phyloP scores from a whole-genome alignment of 441 rosid genomes.

The Brassica hybrid region DNA sequence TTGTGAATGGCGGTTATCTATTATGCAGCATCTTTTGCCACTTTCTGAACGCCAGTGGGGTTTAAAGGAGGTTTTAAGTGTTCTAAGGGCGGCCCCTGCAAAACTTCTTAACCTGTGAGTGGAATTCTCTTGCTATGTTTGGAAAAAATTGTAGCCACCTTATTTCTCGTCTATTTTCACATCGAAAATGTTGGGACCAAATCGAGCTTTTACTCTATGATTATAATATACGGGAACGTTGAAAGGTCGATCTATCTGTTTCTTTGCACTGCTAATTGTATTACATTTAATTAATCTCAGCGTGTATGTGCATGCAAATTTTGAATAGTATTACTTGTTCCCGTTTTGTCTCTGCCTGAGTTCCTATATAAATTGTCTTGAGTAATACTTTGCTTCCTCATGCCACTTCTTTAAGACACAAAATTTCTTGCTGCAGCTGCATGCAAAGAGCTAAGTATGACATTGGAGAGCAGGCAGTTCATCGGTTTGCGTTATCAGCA shows the following conservation, averaged over 20 bases:
- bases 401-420: slow-evolving; percentile 12
- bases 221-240: neutral
- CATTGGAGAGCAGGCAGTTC: slow-evolving; percentile 97
- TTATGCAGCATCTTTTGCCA: slow-evolving; percentile 94
- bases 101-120: slow-evolving; percentile 96
- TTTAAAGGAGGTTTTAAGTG: slow-evolving; percentile 94
- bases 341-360: slow-evolving; percentile 9
- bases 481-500: slow-evolving; percentile 93
- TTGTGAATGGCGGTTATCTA: slow-evolving; percentile 96
- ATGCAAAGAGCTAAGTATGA: slow-evolving; percentile 98
- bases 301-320: slow-evolving; percentile 9
- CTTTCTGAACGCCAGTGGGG: slow-evolving; percentile 88
- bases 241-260: slow-evolving; percentile 7
- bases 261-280: neutral
- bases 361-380: slow-evolving; percentile 2
- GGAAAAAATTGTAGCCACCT: slow-evolving; percentile 19
- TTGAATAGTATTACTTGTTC: slow-evolving; percentile 22
- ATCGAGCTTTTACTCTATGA: neutral
- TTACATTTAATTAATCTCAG: neutral
- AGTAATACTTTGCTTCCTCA: slow-evolving; percentile 8
- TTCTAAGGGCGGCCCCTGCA: slow-evolving; percentile 94
- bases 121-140: slow-evolving; percentile 32
- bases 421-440: slow-evolving; percentile 68
- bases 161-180: slow-evolving; percentile 24
- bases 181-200: slow-evolving; percentile 5